phyloP scores from a whole-genome alignment of 495 filamentous ascomycete genomes.

The Talaromyces adpressus region DNA sequence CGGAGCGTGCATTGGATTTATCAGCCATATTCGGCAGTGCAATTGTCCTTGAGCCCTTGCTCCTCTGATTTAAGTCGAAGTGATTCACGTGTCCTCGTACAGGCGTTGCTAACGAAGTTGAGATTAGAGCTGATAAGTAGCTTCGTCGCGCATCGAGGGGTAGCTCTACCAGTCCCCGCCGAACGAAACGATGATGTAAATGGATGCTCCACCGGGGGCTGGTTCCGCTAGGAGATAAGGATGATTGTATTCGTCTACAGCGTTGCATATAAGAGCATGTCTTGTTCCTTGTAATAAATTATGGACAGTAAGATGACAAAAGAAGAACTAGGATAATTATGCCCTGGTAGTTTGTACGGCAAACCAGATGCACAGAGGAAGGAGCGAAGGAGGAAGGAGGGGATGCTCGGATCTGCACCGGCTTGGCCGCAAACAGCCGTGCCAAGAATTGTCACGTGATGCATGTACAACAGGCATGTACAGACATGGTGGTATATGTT shows the following conservation, averaged over 20 bases:
- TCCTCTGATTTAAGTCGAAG: background rate
- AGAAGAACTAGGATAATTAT: background rate
- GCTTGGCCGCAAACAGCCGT: background rate
- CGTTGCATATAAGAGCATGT: background rate
- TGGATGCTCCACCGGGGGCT: background rate
- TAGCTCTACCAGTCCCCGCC: slow-evolving; percentile 7
- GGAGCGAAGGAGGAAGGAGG: background rate
- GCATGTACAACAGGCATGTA: background rate
- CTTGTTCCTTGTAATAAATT: background rate
- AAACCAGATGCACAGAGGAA: background rate
- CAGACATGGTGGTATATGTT: too few relatives aligned
- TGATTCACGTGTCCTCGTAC: background rate
- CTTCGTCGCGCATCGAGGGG: slow-evolving; percentile 1
- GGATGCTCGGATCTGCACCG: background rate
- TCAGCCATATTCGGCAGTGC: background rate
- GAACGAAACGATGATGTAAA: slow-evolving; percentile 8
- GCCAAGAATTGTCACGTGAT: background rate
- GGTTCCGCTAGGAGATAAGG: background rate
- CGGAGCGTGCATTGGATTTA: background rate
- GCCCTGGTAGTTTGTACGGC: background rate
- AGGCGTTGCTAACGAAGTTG: background rate
- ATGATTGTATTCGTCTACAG: background rate
- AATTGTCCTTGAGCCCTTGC: background rate
- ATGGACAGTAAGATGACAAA: background rate
- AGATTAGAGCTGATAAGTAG: background rate